Percentiles rank a stretch among this genome's conserved stretches.
Evolutionary conservation across 257 asterid genomes (phyloP).

Genomic region (Solanum phureja): DNA sequence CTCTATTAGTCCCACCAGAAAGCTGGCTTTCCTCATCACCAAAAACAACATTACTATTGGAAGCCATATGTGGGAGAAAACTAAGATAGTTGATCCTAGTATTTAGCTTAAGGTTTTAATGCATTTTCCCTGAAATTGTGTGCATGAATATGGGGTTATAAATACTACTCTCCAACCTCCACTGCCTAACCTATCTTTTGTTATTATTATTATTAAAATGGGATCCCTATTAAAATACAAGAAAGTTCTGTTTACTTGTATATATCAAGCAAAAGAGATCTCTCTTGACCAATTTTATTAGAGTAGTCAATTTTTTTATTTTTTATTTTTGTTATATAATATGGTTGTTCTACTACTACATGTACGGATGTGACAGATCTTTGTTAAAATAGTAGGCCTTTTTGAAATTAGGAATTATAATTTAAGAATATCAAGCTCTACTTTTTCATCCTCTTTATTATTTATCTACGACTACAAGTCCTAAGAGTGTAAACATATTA

Average conservation of each 20-base stretch:
- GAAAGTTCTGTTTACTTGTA: neutral
- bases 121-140: neutral
- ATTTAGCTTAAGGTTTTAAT: neutral
- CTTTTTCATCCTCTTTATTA: neutral
- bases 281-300: neutral
- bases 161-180: neutral
- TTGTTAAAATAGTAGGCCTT: neutral
- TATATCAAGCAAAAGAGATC: neutral
- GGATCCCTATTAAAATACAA: no score
- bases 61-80: neutral
- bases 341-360: neutral
- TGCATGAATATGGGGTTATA: neutral
- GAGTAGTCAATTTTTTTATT: neutral
- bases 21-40: slow-evolving; percentile 2
- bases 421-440: neutral
- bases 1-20: neutral
- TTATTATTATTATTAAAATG: neutral
- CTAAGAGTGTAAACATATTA: neutral
- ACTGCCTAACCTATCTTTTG: neutral
- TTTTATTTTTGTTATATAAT: neutral
- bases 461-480: neutral
- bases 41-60: neutral
- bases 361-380: neutral
- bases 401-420: neutral
- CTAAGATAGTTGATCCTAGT: neutral